Conservation (phyloP, 23 red algal genomes). For the Chondrus crispus region DNA sequence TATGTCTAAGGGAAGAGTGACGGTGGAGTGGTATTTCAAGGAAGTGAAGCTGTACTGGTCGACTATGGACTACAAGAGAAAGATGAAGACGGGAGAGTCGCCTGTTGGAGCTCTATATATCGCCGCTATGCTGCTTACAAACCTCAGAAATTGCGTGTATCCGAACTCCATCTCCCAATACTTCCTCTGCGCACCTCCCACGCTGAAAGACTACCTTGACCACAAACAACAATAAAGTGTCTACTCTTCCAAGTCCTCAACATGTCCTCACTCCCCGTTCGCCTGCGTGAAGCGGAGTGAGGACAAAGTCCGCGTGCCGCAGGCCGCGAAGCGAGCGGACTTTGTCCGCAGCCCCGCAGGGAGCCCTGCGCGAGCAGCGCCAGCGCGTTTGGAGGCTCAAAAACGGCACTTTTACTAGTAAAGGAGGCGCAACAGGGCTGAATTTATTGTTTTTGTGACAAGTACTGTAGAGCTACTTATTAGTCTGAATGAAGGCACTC, state of each 20-base stretch:
- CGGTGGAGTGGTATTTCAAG: slow-evolving; percentile 37
- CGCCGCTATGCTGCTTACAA: background rate
- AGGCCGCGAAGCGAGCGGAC: too few relatives aligned
- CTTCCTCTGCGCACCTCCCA: background rate
- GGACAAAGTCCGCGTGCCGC: too few relatives aligned
- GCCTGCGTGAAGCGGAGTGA: too few relatives aligned
- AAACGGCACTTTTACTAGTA: background rate
- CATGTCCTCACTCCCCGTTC: too few relatives aligned
- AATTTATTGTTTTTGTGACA: too few relatives aligned
- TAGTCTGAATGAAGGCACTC: background rate
- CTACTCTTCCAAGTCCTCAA: too few relatives aligned
- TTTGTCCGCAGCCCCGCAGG: too few relatives aligned
- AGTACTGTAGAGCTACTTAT: background rate
- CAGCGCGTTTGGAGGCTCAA: background rate
- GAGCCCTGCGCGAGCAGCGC: too few relatives aligned
- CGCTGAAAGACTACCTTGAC: background rate
- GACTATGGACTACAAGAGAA: background rate
- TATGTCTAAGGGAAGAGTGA: background rate
- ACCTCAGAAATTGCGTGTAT: background rate
- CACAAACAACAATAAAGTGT: background rate
- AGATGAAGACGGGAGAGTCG: background rate
- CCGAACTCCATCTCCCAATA: background rate
- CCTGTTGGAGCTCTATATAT: background rate
- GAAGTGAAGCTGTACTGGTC: background rate
- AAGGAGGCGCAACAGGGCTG: background rate